Percentiles rank a stretch among this genome's conserved stretches.
Conservation (phyloP, 2,329 filamentous ascomycete genomes). For the Penicillium occitanis region DNA sequence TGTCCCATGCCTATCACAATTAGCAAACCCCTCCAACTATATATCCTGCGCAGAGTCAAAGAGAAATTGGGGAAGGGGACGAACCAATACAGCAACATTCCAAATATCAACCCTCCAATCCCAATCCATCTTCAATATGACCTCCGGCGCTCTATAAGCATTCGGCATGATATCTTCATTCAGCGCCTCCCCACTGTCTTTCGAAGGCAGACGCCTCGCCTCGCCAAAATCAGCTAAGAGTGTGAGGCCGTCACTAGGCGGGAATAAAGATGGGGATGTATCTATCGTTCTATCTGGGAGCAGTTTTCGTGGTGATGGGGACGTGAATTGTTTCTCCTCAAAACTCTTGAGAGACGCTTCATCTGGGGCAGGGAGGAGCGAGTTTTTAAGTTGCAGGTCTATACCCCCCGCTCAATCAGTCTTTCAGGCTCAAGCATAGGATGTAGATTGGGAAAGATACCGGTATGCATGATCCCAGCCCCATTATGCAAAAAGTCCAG, state of each 20-base stretch:
- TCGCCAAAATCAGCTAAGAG: slow-evolving; percentile 39
- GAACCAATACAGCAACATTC: slow-evolving; percentile 36
- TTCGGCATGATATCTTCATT: slow-evolving; percentile 44
- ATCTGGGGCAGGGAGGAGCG: slow-evolving; percentile 41
- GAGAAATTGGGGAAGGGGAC: too few relatives aligned
- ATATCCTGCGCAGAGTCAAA: too few relatives aligned
- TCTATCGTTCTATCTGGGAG: slow-evolving; percentile 30
- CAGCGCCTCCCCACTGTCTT: slow-evolving; percentile 34
- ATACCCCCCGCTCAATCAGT: not conserved
- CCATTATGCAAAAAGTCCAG: slow-evolving; percentile 9
- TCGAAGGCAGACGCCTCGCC: slow-evolving; percentile 24
- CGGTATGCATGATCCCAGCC: slow-evolving; percentile 4
- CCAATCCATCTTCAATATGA: slow-evolving; percentile 42
- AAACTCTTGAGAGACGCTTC: slow-evolving; percentile 44
- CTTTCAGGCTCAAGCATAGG: too few relatives aligned
- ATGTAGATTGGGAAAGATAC: not conserved
- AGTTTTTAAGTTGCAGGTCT: slow-evolving; percentile 51
- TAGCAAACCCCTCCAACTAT: too few relatives aligned
- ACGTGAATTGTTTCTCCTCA: slow-evolving; percentile 41
- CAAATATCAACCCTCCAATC: slow-evolving; percentile 42
- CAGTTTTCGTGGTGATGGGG: slow-evolving; percentile 46
- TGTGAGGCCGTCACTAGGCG: not conserved
- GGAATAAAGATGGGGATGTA: slow-evolving; percentile 30
- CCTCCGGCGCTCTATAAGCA: slow-evolving; percentile 43
- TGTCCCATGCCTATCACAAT: not conserved